A percentile compares a stretch with the other conserved stretches of the same genome.
phyloP scores from a whole-genome alignment of 495 filamentous ascomycete genomes.

The Trichocladium uniseriatum region DNA sequence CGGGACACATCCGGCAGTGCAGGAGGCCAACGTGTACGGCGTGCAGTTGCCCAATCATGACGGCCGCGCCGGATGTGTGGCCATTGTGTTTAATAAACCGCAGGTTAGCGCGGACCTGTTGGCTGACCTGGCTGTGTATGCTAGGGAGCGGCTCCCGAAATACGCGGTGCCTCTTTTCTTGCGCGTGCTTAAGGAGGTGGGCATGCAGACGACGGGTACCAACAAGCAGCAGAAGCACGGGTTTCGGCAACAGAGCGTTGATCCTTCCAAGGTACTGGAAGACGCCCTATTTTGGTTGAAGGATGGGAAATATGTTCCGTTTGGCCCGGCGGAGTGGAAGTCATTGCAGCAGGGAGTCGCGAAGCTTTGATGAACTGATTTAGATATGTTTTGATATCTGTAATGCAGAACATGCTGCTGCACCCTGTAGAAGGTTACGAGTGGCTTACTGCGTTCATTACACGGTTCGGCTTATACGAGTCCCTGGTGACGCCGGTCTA shows the following conservation, averaged over 20 bases:
- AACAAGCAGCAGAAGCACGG: constrained; percentile 78
- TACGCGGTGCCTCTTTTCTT: constrained; percentile 76
- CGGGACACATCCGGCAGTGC: constrained; percentile 53
- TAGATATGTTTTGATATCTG: too few species aligned
- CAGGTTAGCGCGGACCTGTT: constrained; percentile 32
- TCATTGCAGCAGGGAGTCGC: constrained; percentile 55
- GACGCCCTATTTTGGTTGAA: constrained; percentile 60
- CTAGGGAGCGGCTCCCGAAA: constrained; percentile 46
- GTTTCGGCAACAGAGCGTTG: constrained; percentile 59
- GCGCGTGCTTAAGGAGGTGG: constrained; percentile 45
- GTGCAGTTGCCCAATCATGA: constrained; percentile 77
- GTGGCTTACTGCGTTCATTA: too few species aligned
- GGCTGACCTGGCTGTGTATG: constrained; percentile 50
- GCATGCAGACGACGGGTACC: constrained; percentile 64
- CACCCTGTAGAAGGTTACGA: too few species aligned
- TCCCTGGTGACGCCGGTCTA: too few species aligned
- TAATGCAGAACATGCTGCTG: too few species aligned
- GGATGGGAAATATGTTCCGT: constrained; percentile 57
- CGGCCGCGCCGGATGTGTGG: constrained; percentile 76
- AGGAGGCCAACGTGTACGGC: constrained; percentile 85
- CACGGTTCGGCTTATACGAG: too few species aligned
- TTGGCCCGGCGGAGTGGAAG: constrained; percentile 58
- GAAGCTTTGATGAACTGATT: constrained; percentile 53
- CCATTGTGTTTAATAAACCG: constrained; percentile 44
- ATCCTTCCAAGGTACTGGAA: constrained; percentile 45